Evolutionary conservation across 2,329 filamentous ascomycete genomes (phyloP), one percentile per base, ranked within the genome.

Genomic region (Nemania abortiva): DNA sequence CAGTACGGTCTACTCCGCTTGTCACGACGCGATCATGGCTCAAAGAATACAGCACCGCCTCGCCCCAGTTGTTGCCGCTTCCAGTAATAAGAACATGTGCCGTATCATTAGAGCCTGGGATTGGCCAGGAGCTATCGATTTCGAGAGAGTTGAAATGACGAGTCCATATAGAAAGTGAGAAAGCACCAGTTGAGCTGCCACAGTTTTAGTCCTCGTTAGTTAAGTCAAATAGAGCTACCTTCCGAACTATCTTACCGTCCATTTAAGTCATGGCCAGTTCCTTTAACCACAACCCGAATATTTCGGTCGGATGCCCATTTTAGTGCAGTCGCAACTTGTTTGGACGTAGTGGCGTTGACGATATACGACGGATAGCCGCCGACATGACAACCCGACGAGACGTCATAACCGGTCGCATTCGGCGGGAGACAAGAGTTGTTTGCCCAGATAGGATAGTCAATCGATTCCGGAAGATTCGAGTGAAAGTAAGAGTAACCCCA

Each of bases 401-500:
- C 34, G 5, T 56, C 54, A 18, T 56, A 56, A 13, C 54, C 54
- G 22, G 54, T 56, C 31, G 34, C 54, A 9, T 56, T 56, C 6
- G 34, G 54, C 6, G 54, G 54, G 34, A 56, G 54, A n/a, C 54
- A 56, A 42, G 54, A 56, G 54, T 56, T 56, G 20, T 56, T 56
- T 9, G 54, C 34, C 54, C 54, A 56, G 20, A 56, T 56, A n/a
- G 34, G 54, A 18, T 56, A 56, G 34, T 42, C 15, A 10, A 56
- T 18, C 6, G 54, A 56, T 42, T 56, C 54, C 10, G 54, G 54
- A 3, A 56, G 34, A 18, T 18, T 11, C 34, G 9, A 6, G 13
- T 56, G 54, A 11, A 56, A 56, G 20, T n/a, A 6, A 3, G 54
- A 56, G 20, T 42, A 56, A 2, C 54, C 54, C 54, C 54, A 56